Conservation (phyloP, 345 rosid species). For the Sonneratia caseolaris region DNA sequence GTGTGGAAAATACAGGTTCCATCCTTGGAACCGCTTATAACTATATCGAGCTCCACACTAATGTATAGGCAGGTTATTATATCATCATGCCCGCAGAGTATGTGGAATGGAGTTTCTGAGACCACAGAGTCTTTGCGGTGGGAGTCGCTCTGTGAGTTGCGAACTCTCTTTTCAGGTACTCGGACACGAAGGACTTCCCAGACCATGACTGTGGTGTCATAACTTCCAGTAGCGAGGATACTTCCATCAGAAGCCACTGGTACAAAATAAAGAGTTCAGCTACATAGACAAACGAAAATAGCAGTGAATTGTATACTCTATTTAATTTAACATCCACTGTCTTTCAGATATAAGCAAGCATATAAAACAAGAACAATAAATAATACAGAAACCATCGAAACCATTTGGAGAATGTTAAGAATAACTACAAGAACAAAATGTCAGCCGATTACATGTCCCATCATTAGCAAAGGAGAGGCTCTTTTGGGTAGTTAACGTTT, state of each 20-base stretch:
- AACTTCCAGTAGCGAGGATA: conserved; percentile 92
- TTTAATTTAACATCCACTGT: no score
- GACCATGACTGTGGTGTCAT: conserved; percentile 93
- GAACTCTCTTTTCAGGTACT: conserved; percentile 55
- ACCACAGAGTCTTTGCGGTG: conserved; percentile 61
- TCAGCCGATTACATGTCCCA: neutral
- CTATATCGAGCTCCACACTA: conserved; percentile 85
- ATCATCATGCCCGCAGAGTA: conserved; percentile 91
- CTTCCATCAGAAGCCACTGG: conserved; percentile 82
- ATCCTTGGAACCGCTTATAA: conserved; percentile 95
- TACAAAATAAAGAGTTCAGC: conserved; percentile 16
- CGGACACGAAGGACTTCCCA: conserved; percentile 64
- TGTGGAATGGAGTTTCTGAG: conserved; percentile 86
- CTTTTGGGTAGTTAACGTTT: neutral
- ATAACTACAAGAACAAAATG: neutral
- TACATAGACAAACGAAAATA: neutral
- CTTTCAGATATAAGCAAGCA: no score
- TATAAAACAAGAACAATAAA: no score
- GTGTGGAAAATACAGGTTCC: conserved; percentile 94
- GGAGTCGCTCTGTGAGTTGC: conserved; percentile 36
- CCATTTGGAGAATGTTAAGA: neutral
- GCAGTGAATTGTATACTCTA: neutral
- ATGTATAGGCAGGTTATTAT: conserved; percentile 79
- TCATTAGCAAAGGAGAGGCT: neutral
- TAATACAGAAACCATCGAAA: no score